These are phyloP conservation scores for Bretziella fagacearum DNA, from an alignment of 2,329 filamentous ascomycete genomes.

Conservation along the genomic window DNA sequence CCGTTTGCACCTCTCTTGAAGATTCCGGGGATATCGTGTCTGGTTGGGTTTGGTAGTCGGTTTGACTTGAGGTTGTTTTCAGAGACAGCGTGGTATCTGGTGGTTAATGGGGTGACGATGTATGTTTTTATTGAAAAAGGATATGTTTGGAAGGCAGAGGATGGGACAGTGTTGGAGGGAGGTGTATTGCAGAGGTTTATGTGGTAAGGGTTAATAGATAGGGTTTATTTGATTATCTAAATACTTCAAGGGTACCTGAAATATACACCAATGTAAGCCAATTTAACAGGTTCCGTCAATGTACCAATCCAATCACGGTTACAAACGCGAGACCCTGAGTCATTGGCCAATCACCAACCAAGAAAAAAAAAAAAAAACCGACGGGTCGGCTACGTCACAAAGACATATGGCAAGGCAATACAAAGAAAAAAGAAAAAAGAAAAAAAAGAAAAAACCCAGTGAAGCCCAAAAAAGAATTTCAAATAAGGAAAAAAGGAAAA, in stretches of 20 bases:
- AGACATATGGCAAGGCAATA: too few relatives aligned
- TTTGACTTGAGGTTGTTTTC: constrained; percentile 33
- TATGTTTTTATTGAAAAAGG: constrained; percentile 53
- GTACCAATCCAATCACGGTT: too few relatives aligned
- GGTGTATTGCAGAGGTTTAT: constrained; percentile 59
- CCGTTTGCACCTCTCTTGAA: constrained; percentile 7
- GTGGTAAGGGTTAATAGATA: constrained; percentile 37
- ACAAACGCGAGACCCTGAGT: too few relatives aligned
- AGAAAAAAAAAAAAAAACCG: not conserved
- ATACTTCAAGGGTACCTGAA: too few relatives aligned
- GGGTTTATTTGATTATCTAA: not conserved
- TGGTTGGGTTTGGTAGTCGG: constrained; percentile 13
- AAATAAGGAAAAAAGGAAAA: too few relatives aligned
- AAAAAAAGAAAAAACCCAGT: too few relatives aligned
- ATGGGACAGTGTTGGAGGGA: constrained; percentile 34
- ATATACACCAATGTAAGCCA: too few relatives aligned
- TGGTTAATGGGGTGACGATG: constrained; percentile 48
- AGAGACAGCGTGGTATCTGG: constrained; percentile 54
- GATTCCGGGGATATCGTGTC: not conserved
- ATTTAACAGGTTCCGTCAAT: not conserved
- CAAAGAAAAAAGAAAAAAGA: constrained; percentile 2
- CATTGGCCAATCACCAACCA: too few relatives aligned
- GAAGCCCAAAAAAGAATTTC: too few relatives aligned
- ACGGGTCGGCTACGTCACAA: too few relatives aligned
- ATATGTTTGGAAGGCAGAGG: constrained; percentile 45